A percentile compares a stretch with the other conserved stretches of the same genome.
Evolutionary conservation across 495 filamentous ascomycete species (phyloP).

Genomic region (Daldinia loculata): DNA sequence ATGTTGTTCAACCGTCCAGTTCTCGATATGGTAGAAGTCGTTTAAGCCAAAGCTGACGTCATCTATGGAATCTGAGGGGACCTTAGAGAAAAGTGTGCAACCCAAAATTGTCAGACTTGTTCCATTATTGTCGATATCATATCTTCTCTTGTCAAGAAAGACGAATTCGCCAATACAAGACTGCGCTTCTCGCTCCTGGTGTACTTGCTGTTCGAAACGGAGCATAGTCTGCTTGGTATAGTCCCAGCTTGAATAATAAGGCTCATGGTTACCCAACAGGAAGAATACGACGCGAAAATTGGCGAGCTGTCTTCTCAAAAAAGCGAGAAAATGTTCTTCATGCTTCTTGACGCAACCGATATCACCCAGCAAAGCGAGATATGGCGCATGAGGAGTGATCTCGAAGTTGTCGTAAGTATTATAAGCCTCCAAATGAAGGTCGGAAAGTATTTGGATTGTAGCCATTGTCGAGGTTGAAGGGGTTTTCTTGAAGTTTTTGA

Average conservation of each 20-base stretch:
- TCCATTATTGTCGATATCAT: conserved; percentile 43
- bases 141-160: conserved; percentile 56
- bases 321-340: conserved; percentile 53
- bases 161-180: conserved; percentile 53
- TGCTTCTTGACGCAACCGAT: conserved; percentile 56
- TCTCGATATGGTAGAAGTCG: conserved; percentile 59
- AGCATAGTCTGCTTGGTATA: conserved; percentile 24
- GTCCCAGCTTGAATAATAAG: conserved; percentile 57
- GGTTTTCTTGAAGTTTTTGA: not conserved
- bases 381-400: conserved; percentile 55
- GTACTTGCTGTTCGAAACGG: conserved; percentile 38
- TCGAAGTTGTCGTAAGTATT: conserved; percentile 57
- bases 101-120: conserved; percentile 54
- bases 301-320: conserved; percentile 56
- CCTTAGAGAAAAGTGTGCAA: conserved; percentile 58
- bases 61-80: conserved; percentile 42
- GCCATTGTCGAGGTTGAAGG: not conserved
- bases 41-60: conserved; percentile 50
- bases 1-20: conserved; percentile 60
- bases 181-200: conserved; percentile 10
- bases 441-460: conserved; percentile 63
- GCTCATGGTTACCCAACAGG: conserved; percentile 66
- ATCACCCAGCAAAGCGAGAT: conserved; percentile 66
- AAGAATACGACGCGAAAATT: conserved; percentile 60
- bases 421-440: conserved; percentile 63